Percentiles rank a stretch among this genome's conserved stretches.
Evolutionary conservation across 2,329 filamentous ascomycete genomes (phyloP).

Genomic region (Talaromyces atroroseus): DNA sequence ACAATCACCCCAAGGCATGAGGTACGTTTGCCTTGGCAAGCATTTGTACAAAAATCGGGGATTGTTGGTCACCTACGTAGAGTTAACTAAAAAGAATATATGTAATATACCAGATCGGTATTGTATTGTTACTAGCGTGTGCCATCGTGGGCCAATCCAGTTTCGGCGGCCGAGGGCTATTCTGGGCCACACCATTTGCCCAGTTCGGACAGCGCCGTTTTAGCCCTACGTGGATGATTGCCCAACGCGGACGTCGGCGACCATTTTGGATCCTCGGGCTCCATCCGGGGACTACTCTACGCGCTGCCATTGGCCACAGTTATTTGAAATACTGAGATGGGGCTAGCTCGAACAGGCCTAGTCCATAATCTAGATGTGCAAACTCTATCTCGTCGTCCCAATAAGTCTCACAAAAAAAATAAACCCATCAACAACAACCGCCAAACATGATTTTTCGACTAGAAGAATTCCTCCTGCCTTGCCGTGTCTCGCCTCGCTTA

Average conservation of each 20-base stretch:
- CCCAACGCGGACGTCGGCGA: conserved; percentile 9
- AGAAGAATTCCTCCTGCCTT: neutral
- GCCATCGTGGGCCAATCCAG: neutral
- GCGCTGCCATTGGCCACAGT: neutral
- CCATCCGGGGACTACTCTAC: conserved; percentile 6
- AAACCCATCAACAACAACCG: neutral
- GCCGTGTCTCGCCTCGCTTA: neutral
- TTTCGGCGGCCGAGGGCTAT: neutral
- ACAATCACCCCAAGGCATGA: no score
- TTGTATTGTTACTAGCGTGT: neutral
- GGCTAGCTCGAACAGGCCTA: neutral
- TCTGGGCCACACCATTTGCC: conserved; percentile 2
- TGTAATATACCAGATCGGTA: no score
- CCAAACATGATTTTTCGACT: no score
- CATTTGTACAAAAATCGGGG: neutral
- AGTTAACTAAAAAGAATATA: no score
- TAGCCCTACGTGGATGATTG: conserved; percentile 8
- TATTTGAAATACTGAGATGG: conserved; percentile 13
- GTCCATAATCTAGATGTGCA: conserved; percentile 9
- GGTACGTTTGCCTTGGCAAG: neutral
- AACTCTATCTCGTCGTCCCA: conserved; percentile 12
- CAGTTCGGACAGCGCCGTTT: neutral
- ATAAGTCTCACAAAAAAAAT: no score
- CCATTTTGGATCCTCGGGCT: conserved; percentile 12
- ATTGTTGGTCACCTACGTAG: no score